Percentiles rank a stretch among this genome's conserved stretches.
phyloP scores from a whole-genome alignment of 2,329 filamentous ascomycete genomes.

The Beauveria pseudobassiana region DNA sequence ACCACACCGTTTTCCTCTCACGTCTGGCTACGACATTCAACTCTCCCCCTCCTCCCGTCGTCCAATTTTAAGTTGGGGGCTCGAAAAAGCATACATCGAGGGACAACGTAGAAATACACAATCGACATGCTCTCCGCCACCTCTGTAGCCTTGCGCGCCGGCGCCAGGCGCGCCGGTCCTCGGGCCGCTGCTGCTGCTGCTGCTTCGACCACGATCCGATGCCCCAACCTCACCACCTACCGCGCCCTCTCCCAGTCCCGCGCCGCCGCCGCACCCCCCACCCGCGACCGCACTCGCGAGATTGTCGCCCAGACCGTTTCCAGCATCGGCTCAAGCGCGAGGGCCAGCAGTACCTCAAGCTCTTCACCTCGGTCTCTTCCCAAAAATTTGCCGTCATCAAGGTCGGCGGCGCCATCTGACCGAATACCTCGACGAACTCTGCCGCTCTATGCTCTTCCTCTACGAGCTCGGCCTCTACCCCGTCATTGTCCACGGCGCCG shows the following conservation, averaged over 20 bases:
- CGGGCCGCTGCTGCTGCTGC: slow-evolving; percentile 18
- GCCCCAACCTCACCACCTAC: slow-evolving; percentile 18
- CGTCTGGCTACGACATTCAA: not conserved
- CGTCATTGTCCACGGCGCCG: slow-evolving; percentile 90
- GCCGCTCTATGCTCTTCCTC: slow-evolving; percentile 80
- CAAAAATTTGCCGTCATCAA: slow-evolving; percentile 99
- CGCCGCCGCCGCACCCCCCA: slow-evolving; percentile 11
- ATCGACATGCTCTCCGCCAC: slow-evolving; percentile 34
- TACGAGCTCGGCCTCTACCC: slow-evolving; percentile 93
- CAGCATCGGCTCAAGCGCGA: slow-evolving; percentile 93
- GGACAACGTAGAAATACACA: not conserved
- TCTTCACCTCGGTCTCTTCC: slow-evolving; percentile 93
- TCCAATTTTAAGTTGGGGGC: slow-evolving; percentile 1
- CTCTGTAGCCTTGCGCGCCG: slow-evolving; percentile 35
- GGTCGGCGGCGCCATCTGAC: slow-evolving; percentile 93
- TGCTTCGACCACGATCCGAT: slow-evolving; percentile 19
- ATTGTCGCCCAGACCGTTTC: slow-evolving; percentile 58
- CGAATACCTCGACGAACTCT: slow-evolving; percentile 87
- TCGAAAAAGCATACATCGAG: slow-evolving; percentile 17
- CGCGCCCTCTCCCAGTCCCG: slow-evolving; percentile 11
- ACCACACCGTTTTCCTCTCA: not conserved
- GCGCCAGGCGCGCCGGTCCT: slow-evolving; percentile 33
- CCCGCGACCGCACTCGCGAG: slow-evolving; percentile 25
- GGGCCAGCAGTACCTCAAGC: slow-evolving; percentile 93
- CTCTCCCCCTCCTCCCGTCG: not conserved